Base-by-base conservation (phyloP, 148 eudicot genomes). In the Rhododendron henanense region DNA sequence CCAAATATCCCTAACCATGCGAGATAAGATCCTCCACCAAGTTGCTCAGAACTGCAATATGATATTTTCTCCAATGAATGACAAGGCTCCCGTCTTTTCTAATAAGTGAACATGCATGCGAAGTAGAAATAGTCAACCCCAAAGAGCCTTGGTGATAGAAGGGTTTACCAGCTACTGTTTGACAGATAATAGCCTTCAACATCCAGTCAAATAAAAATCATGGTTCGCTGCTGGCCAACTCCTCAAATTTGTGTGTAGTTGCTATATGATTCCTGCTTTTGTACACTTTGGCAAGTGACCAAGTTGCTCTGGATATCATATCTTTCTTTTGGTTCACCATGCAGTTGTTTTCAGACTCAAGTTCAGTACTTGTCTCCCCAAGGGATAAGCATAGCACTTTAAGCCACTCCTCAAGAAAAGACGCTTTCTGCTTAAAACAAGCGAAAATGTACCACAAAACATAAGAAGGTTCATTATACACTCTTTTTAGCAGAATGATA, bases 371-470 rank as follows among this genome's bases (percentile, higher is more conserved):
- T 41, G 87, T 84, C 78, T 89, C 89, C 84, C 90, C 92, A 71
- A 95, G 88, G 84, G 94, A 94, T 25, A 90, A 86, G 85, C 94
- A 92, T 55, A 95, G 81, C 51, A 51, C 84, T 81, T 85, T 89
- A 31, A 96, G 87, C 99, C 98, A 96, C 80, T 86, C 87, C 88
- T 95, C 98, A 23, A 95, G 84, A 89, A 96, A 95, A 33, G 93
- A 86, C 57, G 94, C 92, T 94, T 96, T 96, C 98, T 96, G 89
- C 39, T 84, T 10, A 81, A 83, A 51, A 86, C 78, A 87, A 82
- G 37, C 39, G 75, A 78, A 78, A 47, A 86, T 79, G 21, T 78
- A 75, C 13, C 18, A 82, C 81, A 55, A 67, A 79, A 79, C 79
- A 3, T 23, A 47, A 44, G 53, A 21, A 37, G 6, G 14, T 37